Evolutionary conservation across 129 eudicot genomes (phyloP).

Genomic region (Solidago caesia): DNA sequence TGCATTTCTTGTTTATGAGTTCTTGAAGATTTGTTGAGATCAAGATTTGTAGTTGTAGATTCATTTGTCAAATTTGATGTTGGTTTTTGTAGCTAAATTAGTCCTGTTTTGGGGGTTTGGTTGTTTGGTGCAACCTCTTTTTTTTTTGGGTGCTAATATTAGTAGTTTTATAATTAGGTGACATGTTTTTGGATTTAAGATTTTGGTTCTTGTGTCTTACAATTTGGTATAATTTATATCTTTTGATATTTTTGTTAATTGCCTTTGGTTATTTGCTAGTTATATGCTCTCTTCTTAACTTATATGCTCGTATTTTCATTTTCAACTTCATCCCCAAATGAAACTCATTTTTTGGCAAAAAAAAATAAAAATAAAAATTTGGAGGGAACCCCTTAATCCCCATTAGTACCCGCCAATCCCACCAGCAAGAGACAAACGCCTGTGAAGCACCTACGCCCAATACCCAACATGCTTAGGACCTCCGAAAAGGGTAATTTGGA

Average conservation of each 20-base stretch:
- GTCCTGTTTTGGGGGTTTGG: constrained; percentile 20
- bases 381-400: neutral
- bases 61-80: neutral
- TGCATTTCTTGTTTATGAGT: constrained; percentile 3
- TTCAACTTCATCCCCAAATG: no score
- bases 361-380: neutral
- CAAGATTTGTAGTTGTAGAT: constrained; percentile 4
- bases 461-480: no score
- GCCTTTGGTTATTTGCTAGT: no score
- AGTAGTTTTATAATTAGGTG: neutral
- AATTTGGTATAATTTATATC: neutral
- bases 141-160: neutral
- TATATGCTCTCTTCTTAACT: no score
- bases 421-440: no score
- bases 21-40: constrained; percentile 16
- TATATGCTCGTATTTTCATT: no score
- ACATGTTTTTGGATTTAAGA: constrained; percentile 28
- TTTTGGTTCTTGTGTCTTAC: constrained; percentile 28
- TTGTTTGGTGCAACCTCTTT: constrained; percentile 9
- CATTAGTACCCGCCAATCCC: no score
- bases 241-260: no score
- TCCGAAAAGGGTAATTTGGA: no score
- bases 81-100: neutral
- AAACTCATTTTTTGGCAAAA: no score
- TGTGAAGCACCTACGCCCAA: no score